Base-by-base conservation (phyloP, 257 asterid genomes). In the Handroanthus guayacan region DNA sequence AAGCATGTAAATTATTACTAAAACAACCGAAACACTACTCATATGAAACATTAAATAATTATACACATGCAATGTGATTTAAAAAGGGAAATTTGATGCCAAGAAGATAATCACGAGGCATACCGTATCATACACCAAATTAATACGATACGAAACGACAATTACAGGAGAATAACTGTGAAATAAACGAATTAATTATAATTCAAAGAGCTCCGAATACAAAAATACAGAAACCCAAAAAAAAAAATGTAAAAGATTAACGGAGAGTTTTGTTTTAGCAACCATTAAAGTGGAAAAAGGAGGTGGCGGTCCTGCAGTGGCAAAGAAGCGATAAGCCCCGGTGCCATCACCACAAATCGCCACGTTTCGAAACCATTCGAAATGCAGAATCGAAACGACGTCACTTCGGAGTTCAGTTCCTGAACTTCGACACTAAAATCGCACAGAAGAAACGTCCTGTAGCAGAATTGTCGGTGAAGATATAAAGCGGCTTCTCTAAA, bases 311-410 rank as follows among this genome's bases (percentile, higher is more conserved):
- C 64, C 16, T 39, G 74, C 41, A 31, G 67, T 31, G 34, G 62
- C 25, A 37, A 50, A 62, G 68, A 62, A 13, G 68, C 13, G 20
- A 25, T 17, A 9, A 2, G 47, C 3, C 34, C 7, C 66, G 17
- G 39, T 37, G 67, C 62, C 57, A 47, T 77, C 64, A 48, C 44
- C 69, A 9, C 37, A 17, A 34, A 51, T 43, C 4, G 80, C 80
- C 80, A 76, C 80, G 75, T 76, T 34, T 37, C 76, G 37, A 41
- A 18, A 50, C 66, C 76, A 69, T 39, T 71, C 65, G 71, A 37
- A 56, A 2, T 37, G 20, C 62, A 65, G 54, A 20, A 11, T 5
- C 7, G 36, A 0, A 9, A 61, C 76, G 81, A 78, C 73, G 77
- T 62, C 77, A 13, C 67, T 38, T 70, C 34, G 73, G 62, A 25